These are phyloP conservation scores for Yamadazyma epiphylla DNA, from an alignment of 1,139 yeast genomes.

Conservation along the genomic window DNA sequence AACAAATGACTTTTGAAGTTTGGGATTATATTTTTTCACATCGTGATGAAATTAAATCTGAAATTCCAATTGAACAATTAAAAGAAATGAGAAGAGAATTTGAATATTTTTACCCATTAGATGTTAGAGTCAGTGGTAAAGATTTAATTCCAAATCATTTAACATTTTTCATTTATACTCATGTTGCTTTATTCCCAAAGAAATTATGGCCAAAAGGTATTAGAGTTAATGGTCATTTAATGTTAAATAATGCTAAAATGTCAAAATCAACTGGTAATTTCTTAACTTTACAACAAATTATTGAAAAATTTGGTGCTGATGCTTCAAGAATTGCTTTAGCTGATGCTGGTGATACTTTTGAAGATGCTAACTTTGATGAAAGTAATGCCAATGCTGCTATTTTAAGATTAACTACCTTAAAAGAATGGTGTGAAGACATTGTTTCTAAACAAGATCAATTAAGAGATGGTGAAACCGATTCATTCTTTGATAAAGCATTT, in stretches of 20 bases:
- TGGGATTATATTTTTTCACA: constrained; percentile 88
- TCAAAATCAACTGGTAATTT: constrained; percentile 97
- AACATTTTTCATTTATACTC: constrained; percentile 90
- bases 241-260: constrained; percentile 97
- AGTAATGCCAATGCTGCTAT: constrained; percentile 96
- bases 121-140: constrained; percentile 89
- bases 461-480: constrained; percentile 64
- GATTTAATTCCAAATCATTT: constrained; percentile 97
- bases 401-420: constrained; percentile 83
- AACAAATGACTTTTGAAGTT: constrained; percentile 88
- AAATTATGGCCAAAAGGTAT: constrained; percentile 91
- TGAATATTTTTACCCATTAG: constrained; percentile 93
- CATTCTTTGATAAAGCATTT: constrained; percentile 83
- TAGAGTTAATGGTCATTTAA: constrained; percentile 92
- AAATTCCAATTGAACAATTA: constrained; percentile 66
- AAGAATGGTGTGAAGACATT: constrained; percentile 91
- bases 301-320: constrained; percentile 93
- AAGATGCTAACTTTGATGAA: constrained; percentile 98
- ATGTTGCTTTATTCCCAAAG: constrained; percentile 90
- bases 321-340: constrained; percentile 97
- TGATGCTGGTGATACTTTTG: constrained; percentile 96
- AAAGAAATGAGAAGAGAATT: constrained; percentile 84
- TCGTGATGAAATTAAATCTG: constrained; percentile 53
- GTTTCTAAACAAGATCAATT: constrained; percentile 48
- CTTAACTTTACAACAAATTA: constrained; percentile 81